Evolutionary conservation across 2,329 filamentous ascomycete species (phyloP), one percentile per base, ranked within the genome.

Genomic region (Nemania sp.): DNA sequence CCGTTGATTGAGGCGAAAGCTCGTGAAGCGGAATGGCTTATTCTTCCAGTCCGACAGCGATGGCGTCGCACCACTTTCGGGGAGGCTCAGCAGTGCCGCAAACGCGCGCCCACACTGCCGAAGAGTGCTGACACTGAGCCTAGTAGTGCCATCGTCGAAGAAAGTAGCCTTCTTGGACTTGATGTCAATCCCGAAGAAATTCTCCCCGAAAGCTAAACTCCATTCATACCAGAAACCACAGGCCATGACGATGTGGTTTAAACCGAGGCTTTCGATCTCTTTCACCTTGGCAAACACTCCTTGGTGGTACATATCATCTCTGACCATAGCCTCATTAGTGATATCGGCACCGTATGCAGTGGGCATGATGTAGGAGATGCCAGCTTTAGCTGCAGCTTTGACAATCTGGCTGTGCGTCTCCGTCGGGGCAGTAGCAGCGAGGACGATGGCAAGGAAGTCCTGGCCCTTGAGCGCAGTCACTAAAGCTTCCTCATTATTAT

Each of bases 61-160:
- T 10, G 76, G 75, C 24, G 73, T 73, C 55, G 81, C 79, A 62
- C 77, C 78, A 1, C 82, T 79, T 72, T 82, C 68, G 54, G 80
- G 73, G 1, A 88, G 77, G 47, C 74, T 84, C 1, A 88, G 74
- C 0, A 88, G 77, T 29, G 73, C 79, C 2, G 87, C 86, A 18
- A 88, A 80, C 1, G 85, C 86, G 70, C 81, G 76, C 70, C 82
- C 83, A 73, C 84, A 79, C 78, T 91, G 89, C 5, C 80, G 72
- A 83, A 86, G 88, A 0, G 90, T 92, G 10, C 83, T 86, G 0
- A 82, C 85, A 67, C 83, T 86, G 73, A 90, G 84, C 52, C 76
- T 81, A 1, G 81, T 83, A 20, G 81, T 82, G 1, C 89, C 90
- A 41, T 87, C 84, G 70, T 89, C 87, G 64, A 83, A 87, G 45